Base-by-base conservation (phyloP, 164 flowering plant genomes). In the Protea cynaroides region DNA sequence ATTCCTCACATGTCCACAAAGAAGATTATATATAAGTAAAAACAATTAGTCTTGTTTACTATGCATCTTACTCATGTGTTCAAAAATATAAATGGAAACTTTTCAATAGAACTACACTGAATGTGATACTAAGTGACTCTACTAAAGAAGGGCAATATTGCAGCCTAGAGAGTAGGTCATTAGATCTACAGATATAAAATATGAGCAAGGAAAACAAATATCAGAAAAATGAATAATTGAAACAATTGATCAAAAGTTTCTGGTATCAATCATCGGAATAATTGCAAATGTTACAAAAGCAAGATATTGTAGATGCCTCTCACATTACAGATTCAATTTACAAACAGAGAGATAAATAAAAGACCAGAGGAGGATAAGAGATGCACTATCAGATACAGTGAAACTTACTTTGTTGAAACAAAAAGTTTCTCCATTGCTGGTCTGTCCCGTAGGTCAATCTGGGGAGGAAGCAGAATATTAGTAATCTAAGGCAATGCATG, bases 401-500 rank as follows among this genome's bases (percentile, higher is more conserved):
- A 49, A 15, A 62, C 24, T 74, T 83, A 90, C 98, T 64, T 77
- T 67, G 84, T 81, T 19, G 88, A 79, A 56, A 82, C 62, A 77
- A 93, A 93, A 24, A 90, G 62, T 46, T 80, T 78, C 29, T 89
- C 85, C 54, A 93, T 72, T 4, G 89, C 89, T 37, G 79, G 75
- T 76, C 81, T 90, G 74, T 93, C 86, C 65, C 97, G 80, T 58
- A 93, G 88, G 67, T 93, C 98, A 25, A 83, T 66, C 98, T 93
- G 89, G 73, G 78, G 8, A 38, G 54, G 76, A 70, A 53, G 43
- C 54, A 65, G 49, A 25, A 18, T 12, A 49, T 49, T 37, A 40
- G 37, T 44, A 47, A 46, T 36, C 37, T 24, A 6, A 22, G 53
- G 17, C 52, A 49, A n/a, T n/a, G n/a, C n/a, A n/a, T n/a, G n/a